Percentiles rank a stretch among this genome's conserved stretches.
phyloP scores from a whole-genome alignment of 1,139 yeast genomes.

The Suhomyces coccinellae region DNA sequence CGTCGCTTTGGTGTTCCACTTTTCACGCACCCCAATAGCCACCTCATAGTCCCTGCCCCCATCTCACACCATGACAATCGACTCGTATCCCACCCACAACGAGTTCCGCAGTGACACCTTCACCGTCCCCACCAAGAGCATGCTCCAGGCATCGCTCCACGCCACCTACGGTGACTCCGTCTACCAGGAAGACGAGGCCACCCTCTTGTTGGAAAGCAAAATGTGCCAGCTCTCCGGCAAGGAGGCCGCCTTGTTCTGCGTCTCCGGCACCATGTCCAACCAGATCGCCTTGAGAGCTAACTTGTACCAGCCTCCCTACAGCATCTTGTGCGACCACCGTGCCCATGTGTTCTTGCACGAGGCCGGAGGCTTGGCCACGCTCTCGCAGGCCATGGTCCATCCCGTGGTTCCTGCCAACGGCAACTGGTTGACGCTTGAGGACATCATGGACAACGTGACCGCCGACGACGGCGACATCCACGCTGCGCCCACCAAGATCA shows the following conservation, averaged over 20 bases:
- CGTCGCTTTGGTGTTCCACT: too few relatives aligned
- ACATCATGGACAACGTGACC: slow-evolving; percentile 38
- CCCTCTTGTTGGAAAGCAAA: slow-evolving; percentile 35
- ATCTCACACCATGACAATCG: slow-evolving; percentile 22
- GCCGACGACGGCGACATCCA: slow-evolving; percentile 52
- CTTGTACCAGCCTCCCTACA: slow-evolving; percentile 47
- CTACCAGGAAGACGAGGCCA: slow-evolving; percentile 43
- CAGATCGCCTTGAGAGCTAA: slow-evolving; percentile 44
- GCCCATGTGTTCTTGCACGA: slow-evolving; percentile 43
- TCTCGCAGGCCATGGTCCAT: slow-evolving; percentile 48
- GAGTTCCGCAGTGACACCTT: slow-evolving; percentile 87
- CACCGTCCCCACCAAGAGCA: slow-evolving; percentile 82
- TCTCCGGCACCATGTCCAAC: slow-evolving; percentile 48
- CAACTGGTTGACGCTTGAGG: slow-evolving; percentile 39
- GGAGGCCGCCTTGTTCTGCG: slow-evolving; percentile 45
- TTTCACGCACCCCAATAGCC: too few relatives aligned
- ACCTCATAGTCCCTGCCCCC: too few relatives aligned
- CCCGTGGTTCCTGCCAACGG: slow-evolving; percentile 43
- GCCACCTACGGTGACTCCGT: slow-evolving; percentile 42
- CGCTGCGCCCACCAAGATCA: slow-evolving; percentile 48
- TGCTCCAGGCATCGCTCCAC: slow-evolving; percentile 53
- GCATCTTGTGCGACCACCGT: slow-evolving; percentile 42
- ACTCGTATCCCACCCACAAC: slow-evolving; percentile 39
- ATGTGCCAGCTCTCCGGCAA: slow-evolving; percentile 43
- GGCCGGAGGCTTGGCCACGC: slow-evolving; percentile 48